Evolutionary conservation across 345 rosid species (phyloP), one percentile per base, ranked within the genome.

Genomic region (Camelina neglecta): DNA sequence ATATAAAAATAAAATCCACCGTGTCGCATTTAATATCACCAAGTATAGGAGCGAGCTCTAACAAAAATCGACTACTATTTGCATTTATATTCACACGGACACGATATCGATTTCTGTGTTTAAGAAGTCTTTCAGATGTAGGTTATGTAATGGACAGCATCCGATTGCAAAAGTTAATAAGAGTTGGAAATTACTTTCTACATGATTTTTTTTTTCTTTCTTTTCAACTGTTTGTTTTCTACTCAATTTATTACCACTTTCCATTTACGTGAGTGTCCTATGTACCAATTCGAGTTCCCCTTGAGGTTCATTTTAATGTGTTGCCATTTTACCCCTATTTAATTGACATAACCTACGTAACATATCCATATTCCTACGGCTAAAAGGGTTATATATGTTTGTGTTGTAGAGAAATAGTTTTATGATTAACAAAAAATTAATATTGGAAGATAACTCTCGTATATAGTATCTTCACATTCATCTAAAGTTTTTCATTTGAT

Each of bases 231-330:
- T 65, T 60, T 42, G 41, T 51, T 60, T 11, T 23, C 36, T 31
- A 26, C 8, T 18, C 67, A 42, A 53, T 78, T 67, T 73, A 73
- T 51, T 73, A 60, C 77, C 11, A 35, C 47, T 78, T 78, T 72
- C 77, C 54, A 73, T 66, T 66, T 72, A 66, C 69, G 69, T 60
- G 42, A 53, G 53, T 72, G 77, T 78, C 59, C 73, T 72, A 78
- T 73, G 69, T 78, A 72, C 77, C 73, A 49, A 66, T 44, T 66
- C 24, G 60, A 57, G 75, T 77, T 41, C 50, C 72, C 67, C 35
- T 71, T 4, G 15, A 49, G 9, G 61, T 47, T 77, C 39, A 39
- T 64, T 41, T 71, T 65, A 11, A 54, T 65, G 57, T 59, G 6
- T 71, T 48, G 67, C 71, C 80, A 56, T 64, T 65, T 76, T 63